These are phyloP conservation scores for Capsella rubella DNA, from an alignment of 441 rosid genomes.

Conservation along the genomic window DNA sequence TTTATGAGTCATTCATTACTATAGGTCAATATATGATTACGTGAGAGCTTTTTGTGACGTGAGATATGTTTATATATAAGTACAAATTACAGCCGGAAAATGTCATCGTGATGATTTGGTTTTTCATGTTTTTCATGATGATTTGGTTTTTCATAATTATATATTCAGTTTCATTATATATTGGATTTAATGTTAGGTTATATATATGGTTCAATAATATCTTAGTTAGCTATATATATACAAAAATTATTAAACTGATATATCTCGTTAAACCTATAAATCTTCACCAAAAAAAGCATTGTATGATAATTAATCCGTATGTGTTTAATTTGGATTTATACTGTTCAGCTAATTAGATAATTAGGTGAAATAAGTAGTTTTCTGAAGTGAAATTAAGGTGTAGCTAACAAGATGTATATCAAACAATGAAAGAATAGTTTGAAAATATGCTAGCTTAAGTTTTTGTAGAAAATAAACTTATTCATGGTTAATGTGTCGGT, in stretches of 20 bases:
- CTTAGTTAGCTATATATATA: background rate
- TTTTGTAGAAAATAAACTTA: conserved; percentile 2
- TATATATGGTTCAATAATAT: background rate
- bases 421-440: background rate
- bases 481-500: conserved; percentile 32
- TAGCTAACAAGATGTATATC: background rate
- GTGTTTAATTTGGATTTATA: background rate
- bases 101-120: conserved; percentile 2
- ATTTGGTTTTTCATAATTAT: conserved; percentile 1
- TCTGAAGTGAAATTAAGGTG: background rate
- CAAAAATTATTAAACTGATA: background rate
- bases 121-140: background rate
- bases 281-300: background rate
- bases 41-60: conserved; percentile 1
- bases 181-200: too few relatives aligned
- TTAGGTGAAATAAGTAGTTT: background rate
- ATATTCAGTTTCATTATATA: too few relatives aligned
- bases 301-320: too few relatives aligned
- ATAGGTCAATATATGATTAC: background rate
- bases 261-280: background rate
- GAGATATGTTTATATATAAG: background rate
- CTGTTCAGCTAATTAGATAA: background rate
- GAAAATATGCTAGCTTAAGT: background rate
- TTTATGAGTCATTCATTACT: background rate
- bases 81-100: background rate